Evolutionary conservation across 371 early-diverging fungal species (phyloP), one percentile per base, ranked within the genome.

Genomic region (Rhizopus sp.): DNA sequence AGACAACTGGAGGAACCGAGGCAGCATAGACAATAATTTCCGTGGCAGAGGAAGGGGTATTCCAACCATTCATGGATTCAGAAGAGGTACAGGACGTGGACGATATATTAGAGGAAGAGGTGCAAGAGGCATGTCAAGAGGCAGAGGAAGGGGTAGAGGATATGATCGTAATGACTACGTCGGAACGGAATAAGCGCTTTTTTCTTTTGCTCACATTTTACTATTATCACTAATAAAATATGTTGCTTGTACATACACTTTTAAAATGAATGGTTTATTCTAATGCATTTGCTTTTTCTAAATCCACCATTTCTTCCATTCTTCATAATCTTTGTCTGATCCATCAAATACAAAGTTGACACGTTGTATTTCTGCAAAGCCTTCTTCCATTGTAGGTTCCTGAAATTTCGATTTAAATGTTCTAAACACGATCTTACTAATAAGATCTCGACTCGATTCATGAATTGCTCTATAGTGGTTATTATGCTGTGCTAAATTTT

Each of bases 401-500:
- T 81, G 75, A n/a, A 83, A 76, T 29, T 66, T 67, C 0, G 73
- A 69, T 33, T 69, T 73, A 57, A 74, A 89, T 15, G 65, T 65
- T 4, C 71, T 57, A 60, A 81, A 89, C 3, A 77, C 92, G 55
- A 92, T 79, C 7, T 64, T 68, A 15, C 87, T 73, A 4, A 86
- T 41, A 7, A 75, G 54, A 17, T 75, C 75, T 3, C 78, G 53
- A 13, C 56, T 53, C 5, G 38, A 35, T n/a, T 44, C 63, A 53
- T 64, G 41, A 6, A 69, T 23, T 0, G 80, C 83, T 33, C 94
- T 74, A 53, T 82, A 93, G 33, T 67, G 66, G 64, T 93, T 90
- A 70, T 93, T 93, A 73, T 96, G 97, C 13, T 69, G 63, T 1
- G 90, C 86, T 30, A 94, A 66, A 3, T 85, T 81, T 47, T 80